These are phyloP conservation scores for Macadamia integrifolia DNA, from an alignment of 164 flowering plant genomes.

Conservation along the genomic window DNA sequence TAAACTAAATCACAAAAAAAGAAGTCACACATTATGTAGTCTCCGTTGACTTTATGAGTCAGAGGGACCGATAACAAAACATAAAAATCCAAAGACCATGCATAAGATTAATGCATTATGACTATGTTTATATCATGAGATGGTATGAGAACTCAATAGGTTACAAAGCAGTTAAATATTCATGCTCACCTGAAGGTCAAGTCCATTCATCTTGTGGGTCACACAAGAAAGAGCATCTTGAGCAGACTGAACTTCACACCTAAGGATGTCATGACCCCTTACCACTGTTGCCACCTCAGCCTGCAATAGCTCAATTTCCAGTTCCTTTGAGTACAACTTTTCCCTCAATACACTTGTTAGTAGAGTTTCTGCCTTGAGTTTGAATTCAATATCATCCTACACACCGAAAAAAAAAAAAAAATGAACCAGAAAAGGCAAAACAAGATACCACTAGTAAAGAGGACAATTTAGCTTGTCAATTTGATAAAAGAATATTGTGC, in stretches of 20 bases:
- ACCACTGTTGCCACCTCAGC: constrained; percentile 85
- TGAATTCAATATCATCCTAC: constrained; percentile 40
- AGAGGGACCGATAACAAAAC: too few relatives aligned
- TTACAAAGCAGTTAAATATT: background rate
- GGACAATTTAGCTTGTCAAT: too few relatives aligned
- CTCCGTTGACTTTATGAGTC: too few relatives aligned
- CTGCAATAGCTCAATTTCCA: constrained; percentile 75
- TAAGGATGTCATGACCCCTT: constrained; percentile 69
- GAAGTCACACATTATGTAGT: too few relatives aligned
- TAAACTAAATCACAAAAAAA: too few relatives aligned
- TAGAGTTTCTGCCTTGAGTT: constrained; percentile 76
- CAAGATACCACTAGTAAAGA: background rate
- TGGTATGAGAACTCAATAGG: too few relatives aligned
- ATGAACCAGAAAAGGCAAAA: background rate
- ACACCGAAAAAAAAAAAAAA: background rate
- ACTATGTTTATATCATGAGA: too few relatives aligned
- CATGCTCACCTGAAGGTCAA: constrained; percentile 77
- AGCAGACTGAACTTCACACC: constrained; percentile 65
- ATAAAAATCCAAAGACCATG: too few relatives aligned
- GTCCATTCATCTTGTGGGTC: constrained; percentile 70
- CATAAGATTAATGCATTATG: too few relatives aligned
- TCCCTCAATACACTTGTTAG: constrained; percentile 69
- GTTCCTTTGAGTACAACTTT: constrained; percentile 67
- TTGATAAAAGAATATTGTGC: too few relatives aligned
- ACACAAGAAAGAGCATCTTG: constrained; percentile 58